Base-by-base conservation (phyloP, 1,139 yeast species). In the Geotrichum europaeum region DNA sequence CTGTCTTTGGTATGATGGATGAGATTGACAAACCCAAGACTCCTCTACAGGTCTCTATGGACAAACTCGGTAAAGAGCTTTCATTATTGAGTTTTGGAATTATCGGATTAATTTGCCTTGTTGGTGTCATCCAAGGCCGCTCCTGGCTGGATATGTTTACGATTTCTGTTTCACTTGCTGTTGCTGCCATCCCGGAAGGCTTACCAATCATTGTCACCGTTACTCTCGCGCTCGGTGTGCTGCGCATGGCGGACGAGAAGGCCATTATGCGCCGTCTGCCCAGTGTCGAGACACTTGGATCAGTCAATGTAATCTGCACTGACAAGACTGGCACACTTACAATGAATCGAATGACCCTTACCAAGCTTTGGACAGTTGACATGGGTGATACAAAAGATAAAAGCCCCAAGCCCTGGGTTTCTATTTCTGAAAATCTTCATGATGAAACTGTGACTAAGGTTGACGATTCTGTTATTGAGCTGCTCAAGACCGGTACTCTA, bases 181-280 rank as follows among this genome's bases (percentile, higher is more conserved):
- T 94, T 15, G 99, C 99, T 56, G 98, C 98, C 2, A 92, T 94
- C 67, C 99, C 99, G 3, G 99, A 94, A 75, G 98, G 98, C 61
- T 81, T 94, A 66, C 98, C 98, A 0, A 92, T 94, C 69, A 92
- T 94, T 72, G 98, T 94, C 53, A 92, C 98, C 4, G 98, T 94
- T 5, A 94, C 98, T 0, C 79, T 94, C 66, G 98, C 99, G 0
- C 79, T 94, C 51, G 98, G 98, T 54, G 98, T 94, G 50, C 80
- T 92, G 67, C 81, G 97, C 75, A 94, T 94, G 98, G 97, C 98
- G 4, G 84, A 84, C 60, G 86, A 91, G 67, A 87, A 87, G 70
- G 98, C 97, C 3, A 94, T 94, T 70, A 96, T 94, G 59, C 87
- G 92, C 69, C 83, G 97, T 67, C 79, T 94, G 65, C 98, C 98